Conservation (phyloP, 2,329 filamentous ascomycete species). For the Exophiala bonariae region DNA sequence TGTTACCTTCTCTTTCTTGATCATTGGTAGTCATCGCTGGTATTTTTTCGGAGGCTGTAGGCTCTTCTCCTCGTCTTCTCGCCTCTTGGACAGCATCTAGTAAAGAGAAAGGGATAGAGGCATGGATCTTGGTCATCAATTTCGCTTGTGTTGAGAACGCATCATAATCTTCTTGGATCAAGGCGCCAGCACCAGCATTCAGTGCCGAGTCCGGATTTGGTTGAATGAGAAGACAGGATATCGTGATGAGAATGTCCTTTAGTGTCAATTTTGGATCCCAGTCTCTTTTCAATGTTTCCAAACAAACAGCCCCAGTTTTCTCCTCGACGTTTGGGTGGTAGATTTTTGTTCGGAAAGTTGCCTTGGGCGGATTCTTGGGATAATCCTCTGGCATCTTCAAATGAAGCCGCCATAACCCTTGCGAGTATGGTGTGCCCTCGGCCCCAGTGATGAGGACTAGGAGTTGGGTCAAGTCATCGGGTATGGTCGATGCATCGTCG, state of each 20-base stretch:
- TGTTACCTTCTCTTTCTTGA: conserved; percentile 33
- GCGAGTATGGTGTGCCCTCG: conserved; percentile 59
- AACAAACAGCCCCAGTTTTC: conserved; percentile 61
- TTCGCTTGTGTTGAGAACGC: conserved; percentile 58
- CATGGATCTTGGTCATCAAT: conserved; percentile 64
- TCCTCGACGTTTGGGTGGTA: conserved; percentile 68
- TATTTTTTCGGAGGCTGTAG: no score
- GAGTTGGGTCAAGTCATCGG: conserved; percentile 59
- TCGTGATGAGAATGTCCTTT: conserved; percentile 59
- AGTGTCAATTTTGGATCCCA: conserved; percentile 61
- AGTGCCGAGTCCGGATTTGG: conserved; percentile 65
- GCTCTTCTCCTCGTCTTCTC: conserved; percentile 55
- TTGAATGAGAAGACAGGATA: conserved; percentile 63
- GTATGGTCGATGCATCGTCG: conserved; percentile 33
- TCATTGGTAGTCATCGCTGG: no score
- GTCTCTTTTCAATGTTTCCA: conserved; percentile 65
- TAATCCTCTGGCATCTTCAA: conserved; percentile 55
- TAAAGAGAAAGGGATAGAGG: conserved; percentile 51
- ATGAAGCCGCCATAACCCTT: conserved; percentile 60
- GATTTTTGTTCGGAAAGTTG: conserved; percentile 60
- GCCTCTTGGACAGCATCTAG: conserved; percentile 51
- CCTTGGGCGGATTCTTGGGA: conserved; percentile 54
- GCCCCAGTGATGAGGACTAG: conserved; percentile 60
- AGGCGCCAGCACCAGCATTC: conserved; percentile 60
- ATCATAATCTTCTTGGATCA: conserved; percentile 61